Evolutionary conservation across 2,329 filamentous ascomycete species (phyloP).

Genomic region (Metarhizium humberi): DNA sequence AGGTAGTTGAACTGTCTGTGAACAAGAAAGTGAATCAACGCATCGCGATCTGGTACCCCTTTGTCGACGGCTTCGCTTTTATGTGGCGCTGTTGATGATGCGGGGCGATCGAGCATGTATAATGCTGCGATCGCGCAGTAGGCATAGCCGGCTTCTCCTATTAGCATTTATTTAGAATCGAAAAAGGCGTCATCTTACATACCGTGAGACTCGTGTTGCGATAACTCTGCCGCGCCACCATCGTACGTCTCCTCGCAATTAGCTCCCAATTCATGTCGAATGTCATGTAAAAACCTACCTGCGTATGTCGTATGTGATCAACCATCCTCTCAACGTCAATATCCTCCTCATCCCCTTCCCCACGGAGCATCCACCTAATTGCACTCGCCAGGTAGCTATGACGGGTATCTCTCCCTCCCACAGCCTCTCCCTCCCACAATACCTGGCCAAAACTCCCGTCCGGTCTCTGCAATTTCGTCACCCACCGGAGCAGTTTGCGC

Average conservation of each 20-base stretch:
- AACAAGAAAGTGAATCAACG: conserved; percentile 46
- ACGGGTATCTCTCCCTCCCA: conserved; percentile 74
- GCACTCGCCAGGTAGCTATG: conserved; percentile 80
- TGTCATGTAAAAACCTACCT: conserved; percentile 23
- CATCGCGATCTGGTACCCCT: conserved; percentile 23
- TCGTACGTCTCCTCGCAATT: conserved; percentile 57
- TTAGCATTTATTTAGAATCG: not conserved
- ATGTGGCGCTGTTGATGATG: conserved; percentile 17
- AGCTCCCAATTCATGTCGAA: not conserved
- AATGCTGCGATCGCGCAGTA: conserved; percentile 80
- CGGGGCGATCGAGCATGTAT: conserved; percentile 59
- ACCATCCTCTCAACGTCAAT: conserved; percentile 65
- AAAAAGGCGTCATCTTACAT: conserved; percentile 17
- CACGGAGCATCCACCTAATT: conserved; percentile 73
- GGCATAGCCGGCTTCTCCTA: conserved; percentile 64
- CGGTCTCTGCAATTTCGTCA: conserved; percentile 63
- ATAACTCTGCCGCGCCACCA: conserved; percentile 71
- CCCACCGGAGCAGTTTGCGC: conserved; percentile 60
- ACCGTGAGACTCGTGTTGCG: conserved; percentile 78
- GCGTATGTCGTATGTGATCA: conserved; percentile 58
- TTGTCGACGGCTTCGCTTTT: conserved; percentile 21
- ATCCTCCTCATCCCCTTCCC: conserved; percentile 50
- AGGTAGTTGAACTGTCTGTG: conserved; percentile 55
- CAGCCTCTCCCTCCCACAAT: conserved; percentile 48
- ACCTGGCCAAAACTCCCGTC: conserved; percentile 93